Conservation (phyloP, 495 filamentous ascomycete species). For the Immersiella caudata region DNA sequence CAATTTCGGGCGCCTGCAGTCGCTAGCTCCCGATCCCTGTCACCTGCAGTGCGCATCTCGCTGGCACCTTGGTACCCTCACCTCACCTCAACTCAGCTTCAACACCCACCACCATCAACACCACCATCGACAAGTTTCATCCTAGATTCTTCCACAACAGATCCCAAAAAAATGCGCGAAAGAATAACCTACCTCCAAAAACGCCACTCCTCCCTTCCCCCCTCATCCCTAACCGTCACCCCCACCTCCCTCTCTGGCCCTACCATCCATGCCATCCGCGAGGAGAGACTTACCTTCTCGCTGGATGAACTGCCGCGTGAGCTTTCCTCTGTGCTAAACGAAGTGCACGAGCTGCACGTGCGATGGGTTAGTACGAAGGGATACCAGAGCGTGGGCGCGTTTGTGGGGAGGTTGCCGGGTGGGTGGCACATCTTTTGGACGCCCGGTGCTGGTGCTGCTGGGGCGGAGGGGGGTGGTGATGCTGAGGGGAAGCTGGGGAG, state of each 20-base stretch:
- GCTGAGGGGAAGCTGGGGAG: constrained; percentile 63
- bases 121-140: no score
- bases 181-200: constrained; percentile 79
- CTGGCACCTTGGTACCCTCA: no score
- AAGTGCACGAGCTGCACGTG: constrained; percentile 74
- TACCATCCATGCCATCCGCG: constrained; percentile 66
- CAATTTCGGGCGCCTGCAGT: no score
- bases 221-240: constrained; percentile 58
- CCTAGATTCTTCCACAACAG: no score
- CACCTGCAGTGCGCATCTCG: no score
- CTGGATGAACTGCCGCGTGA: constrained; percentile 73
- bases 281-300: constrained; percentile 77
- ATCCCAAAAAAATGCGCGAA: constrained; percentile 82
- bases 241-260: constrained; percentile 54
- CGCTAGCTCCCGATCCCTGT: no score
- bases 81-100: no score
- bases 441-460: no score
- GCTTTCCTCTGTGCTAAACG: constrained; percentile 64
- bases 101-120: no score
- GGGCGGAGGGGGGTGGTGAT: constrained; percentile 52
- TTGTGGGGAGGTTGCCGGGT: constrained; percentile 71
- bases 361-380: constrained; percentile 67
- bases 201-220: constrained; percentile 61
- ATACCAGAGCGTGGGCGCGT: constrained; percentile 66
- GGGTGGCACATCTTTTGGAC: constrained; percentile 85